Base-by-base conservation (phyloP, 2,329 filamentous ascomycete genomes). In the Penicillium sp. region DNA sequence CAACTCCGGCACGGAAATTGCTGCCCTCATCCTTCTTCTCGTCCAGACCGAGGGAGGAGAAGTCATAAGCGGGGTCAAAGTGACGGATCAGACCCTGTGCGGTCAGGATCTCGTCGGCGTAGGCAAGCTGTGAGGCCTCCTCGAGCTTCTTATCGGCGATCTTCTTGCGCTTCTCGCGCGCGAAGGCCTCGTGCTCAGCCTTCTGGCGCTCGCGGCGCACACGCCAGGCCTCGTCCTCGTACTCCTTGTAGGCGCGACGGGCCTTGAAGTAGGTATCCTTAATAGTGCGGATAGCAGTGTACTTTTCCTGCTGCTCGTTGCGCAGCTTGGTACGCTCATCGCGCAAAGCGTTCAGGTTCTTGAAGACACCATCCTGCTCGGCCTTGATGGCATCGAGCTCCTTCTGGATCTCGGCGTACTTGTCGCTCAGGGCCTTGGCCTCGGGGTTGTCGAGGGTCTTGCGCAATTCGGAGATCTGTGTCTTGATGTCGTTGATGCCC, bases 391-490 rank as follows among this genome's bases (percentile, higher is more conserved):
- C 77, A 74, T 97, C 92, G 52, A 97, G 83, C 81, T 99, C 93
- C 66, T 88, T 86, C 79, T 94, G 90, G 71, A 97, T 86, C 75
- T 86, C 85, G 72, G 85, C 87, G 81, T 96, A 97, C 73, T 89
- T 86, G 63, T 97, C 92, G 70, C 87, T 91, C 59, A 97, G 82
- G 6, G 91, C 91, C 81, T 91, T 93, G 67, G 89, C 86, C 78
- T 96, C 93, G 21, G 94, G 92, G 77, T 96, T 92, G 70, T 97
- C 93, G 73, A 97, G 84, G 64, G 83, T 84, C 78, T 96, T 94
- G 79, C 90, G 91, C 74, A 96, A 87, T 69, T 91, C 88, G 73
- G 93, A 88, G 71, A 97, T 92, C 79, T 96, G 90, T 63, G 87
- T 83, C 81, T 91, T 93, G 67, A 96, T 80, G 53, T 93, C 88